These are phyloP conservation scores for Phytophthora megakarya DNA, from an alignment of 352 stramenopile species.

Conservation along the genomic window DNA sequence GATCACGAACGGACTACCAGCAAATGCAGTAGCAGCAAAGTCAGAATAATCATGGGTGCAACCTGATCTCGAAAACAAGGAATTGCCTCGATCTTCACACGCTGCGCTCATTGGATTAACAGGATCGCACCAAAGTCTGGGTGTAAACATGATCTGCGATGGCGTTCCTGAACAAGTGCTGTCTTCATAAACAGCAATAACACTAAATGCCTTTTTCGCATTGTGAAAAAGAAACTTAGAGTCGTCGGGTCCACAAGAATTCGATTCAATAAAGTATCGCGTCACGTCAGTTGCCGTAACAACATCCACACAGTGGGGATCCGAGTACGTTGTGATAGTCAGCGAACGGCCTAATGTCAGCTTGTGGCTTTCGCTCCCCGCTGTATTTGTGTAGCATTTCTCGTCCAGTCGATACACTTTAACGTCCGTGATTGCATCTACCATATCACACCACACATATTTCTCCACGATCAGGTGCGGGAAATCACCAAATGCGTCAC, in stretches of 20 bases:
- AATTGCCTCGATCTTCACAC: background rate
- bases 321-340: conserved; percentile 7
- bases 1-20: conserved; percentile 8
- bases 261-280: background rate
- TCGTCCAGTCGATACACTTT: conserved; percentile 13
- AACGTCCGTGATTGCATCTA: background rate
- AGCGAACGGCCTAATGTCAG: conserved; percentile 9
- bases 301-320: background rate
- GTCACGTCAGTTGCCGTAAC: background rate
- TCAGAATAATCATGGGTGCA: background rate
- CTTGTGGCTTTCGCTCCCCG: conserved; percentile 2
- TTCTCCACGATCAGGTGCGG: conserved; percentile 11
- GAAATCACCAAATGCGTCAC: background rate
- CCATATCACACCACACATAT: background rate
- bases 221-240: background rate
- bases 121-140: conserved; percentile 3
- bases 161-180: conserved; percentile 6
- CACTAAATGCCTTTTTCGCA: conserved; percentile 5
- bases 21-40: background rate
- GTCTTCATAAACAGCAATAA: conserved; percentile 5
- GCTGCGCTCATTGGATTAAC: background rate
- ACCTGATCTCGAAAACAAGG: background rate
- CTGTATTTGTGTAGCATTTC: conserved; percentile 19
- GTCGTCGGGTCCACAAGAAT: too few relatives aligned
- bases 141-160: background rate